Evolutionary conservation across 306 rosid genomes (phyloP).

Genomic region (Prunus campanulata): DNA sequence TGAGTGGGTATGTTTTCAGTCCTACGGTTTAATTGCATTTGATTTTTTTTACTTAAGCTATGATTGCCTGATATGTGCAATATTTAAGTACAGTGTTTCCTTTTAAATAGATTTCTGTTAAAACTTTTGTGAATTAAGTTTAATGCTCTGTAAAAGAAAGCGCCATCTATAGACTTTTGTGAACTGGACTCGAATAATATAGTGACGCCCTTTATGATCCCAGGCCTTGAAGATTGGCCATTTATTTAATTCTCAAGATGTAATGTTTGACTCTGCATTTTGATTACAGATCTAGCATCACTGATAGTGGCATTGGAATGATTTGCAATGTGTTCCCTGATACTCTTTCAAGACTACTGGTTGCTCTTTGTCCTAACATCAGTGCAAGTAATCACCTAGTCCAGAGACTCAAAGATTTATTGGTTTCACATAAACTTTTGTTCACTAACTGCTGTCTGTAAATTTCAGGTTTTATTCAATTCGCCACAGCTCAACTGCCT

Average conservation of each 20-base stretch:
- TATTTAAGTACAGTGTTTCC: neutral
- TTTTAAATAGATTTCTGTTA: too few species aligned
- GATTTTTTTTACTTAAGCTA: neutral
- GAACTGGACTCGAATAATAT: neutral
- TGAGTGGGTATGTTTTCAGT: slow-evolving; percentile 74
- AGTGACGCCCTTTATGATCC: neutral
- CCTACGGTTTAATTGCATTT: slow-evolving; percentile 6
- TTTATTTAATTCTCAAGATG: neutral
- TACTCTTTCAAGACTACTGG: slow-evolving; percentile 75
- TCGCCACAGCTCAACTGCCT: slow-evolving; percentile 91
- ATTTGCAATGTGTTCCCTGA: slow-evolving; percentile 88
- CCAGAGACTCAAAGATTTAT: neutral
- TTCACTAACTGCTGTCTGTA: slow-evolving; percentile 15
- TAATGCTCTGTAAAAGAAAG: neutral
- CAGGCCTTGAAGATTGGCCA: neutral
- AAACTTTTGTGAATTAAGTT: neutral
- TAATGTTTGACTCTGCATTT: slow-evolving; percentile 24
- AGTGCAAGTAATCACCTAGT: slow-evolving; percentile 73
- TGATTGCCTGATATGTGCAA: neutral
- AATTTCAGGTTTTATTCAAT: slow-evolving; percentile 85
- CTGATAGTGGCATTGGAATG: slow-evolving; percentile 92
- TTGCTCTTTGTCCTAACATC: slow-evolving; percentile 94
- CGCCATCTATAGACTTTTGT: neutral
- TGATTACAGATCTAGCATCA: slow-evolving; percentile 76
- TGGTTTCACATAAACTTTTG: slow-evolving; percentile 13